phyloP scores from a whole-genome alignment of 2,329 filamentous ascomycete species.

The Aspergillus sclerotialis region DNA sequence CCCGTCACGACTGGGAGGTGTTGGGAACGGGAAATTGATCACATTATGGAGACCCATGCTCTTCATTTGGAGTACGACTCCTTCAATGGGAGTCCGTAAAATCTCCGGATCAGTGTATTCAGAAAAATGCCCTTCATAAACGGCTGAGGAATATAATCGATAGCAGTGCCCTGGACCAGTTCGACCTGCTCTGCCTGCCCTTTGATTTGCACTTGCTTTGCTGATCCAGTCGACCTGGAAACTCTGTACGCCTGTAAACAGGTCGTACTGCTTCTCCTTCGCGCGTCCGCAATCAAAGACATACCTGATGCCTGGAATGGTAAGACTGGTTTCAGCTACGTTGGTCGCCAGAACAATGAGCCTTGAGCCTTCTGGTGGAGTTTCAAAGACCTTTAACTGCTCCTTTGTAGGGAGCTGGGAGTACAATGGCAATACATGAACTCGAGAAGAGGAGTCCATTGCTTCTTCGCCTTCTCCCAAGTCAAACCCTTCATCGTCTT shows the following conservation, averaged over 20 bases:
- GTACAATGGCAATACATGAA: constrained; percentile 89
- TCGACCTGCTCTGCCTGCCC: constrained; percentile 87
- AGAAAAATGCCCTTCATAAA: constrained; percentile 79
- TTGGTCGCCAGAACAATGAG: constrained; percentile 91
- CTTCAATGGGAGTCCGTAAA: constrained; percentile 83
- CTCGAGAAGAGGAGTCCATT: constrained; percentile 55
- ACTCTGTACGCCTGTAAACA: constrained; percentile 84
- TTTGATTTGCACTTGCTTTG: constrained; percentile 89
- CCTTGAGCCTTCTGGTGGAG: constrained; percentile 72
- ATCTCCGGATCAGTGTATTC: constrained; percentile 86
- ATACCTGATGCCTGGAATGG: constrained; percentile 89
- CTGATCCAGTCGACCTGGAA: constrained; percentile 96
- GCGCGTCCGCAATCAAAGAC: constrained; percentile 91
- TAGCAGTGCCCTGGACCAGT: constrained; percentile 96
- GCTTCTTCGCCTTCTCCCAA: constrained; percentile 57
- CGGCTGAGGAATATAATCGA: constrained; percentile 84
- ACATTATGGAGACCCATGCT: constrained; percentile 87
- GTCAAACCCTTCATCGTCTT: constrained; percentile 60
- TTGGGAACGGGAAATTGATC: constrained; percentile 92
- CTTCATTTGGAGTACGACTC: constrained; percentile 87
- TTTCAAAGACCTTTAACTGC: constrained; percentile 83
- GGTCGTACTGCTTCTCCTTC: constrained; percentile 86
- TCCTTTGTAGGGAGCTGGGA: constrained; percentile 85
- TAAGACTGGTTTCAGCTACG: constrained; percentile 93
- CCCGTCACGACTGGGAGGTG: constrained; percentile 69